Evolutionary conservation across 352 stramenopile species (phyloP).

Genomic region (Globisporangium spiculum): DNA sequence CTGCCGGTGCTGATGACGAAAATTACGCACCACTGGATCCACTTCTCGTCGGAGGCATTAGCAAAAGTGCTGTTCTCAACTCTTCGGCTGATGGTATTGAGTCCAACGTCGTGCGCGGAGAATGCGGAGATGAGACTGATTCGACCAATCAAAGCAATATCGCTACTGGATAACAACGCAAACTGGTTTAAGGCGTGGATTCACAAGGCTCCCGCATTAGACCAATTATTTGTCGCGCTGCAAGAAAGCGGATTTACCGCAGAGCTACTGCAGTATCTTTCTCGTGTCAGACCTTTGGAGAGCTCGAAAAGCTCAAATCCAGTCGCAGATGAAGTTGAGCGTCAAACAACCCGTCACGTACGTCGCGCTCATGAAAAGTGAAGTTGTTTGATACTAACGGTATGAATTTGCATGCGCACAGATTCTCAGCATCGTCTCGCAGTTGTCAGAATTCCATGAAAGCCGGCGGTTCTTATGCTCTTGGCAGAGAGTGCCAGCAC

Average conservation of each 20-base stretch:
- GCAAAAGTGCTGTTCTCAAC: constrained; percentile 39
- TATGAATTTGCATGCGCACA: constrained; percentile 7
- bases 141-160: constrained; percentile 30
- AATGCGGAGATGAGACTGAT: constrained; percentile 22
- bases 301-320: constrained; percentile 3
- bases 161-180: constrained; percentile 28
- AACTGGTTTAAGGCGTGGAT: constrained; percentile 54
- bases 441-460: constrained; percentile 27
- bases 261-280: constrained; percentile 42
- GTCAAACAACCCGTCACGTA: constrained; percentile 28
- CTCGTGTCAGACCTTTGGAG: constrained; percentile 32
- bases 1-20: constrained; percentile 32
- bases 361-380: not conserved
- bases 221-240: constrained; percentile 36
- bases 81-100: constrained; percentile 41
- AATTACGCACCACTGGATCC: constrained; percentile 50
- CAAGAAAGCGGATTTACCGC: constrained; percentile 33
- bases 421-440: constrained; percentile 29
- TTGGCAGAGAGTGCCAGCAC: constrained; percentile 26
- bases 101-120: constrained; percentile 24
- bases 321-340: constrained; percentile 20
- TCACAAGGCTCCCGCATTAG: constrained; percentile 29
- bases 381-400: not conserved
- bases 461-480: constrained; percentile 24
- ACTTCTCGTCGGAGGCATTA: constrained; percentile 45